Percentiles rank a stretch among this genome's conserved stretches.
These are phyloP conservation scores for Suillus brevipes DNA, from an alignment of 768 basidiomycete species.

Conservation along the genomic window DNA sequence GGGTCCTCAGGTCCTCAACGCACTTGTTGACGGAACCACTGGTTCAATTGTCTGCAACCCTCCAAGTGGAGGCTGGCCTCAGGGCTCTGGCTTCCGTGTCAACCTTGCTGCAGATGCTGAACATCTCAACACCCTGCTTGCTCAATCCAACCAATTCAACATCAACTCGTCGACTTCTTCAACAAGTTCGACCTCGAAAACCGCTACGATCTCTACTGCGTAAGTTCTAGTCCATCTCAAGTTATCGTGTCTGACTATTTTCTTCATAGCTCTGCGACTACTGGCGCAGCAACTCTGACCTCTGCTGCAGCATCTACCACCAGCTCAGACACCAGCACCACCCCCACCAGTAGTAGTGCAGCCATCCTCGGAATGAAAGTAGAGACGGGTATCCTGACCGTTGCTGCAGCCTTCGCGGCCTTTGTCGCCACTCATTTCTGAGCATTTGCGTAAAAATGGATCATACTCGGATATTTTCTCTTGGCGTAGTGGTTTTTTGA, in stretches of 20 bases:
- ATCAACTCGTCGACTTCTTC: slow-evolving; percentile 35
- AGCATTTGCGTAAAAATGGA: slow-evolving; percentile 5
- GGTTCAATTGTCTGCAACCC: slow-evolving; percentile 45
- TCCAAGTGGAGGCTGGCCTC: slow-evolving; percentile 65
- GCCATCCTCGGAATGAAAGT: slow-evolving; percentile 31
- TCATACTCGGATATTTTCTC: background rate
- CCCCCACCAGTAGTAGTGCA: slow-evolving; percentile 31
- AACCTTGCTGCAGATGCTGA: slow-evolving; percentile 61
- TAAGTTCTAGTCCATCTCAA: slow-evolving; percentile 14
- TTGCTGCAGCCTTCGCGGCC: slow-evolving; percentile 37
- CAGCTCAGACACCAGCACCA: slow-evolving; percentile 26
- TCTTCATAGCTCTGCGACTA: slow-evolving; percentile 13
- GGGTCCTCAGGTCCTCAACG: slow-evolving; percentile 49
- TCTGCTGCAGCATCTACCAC: slow-evolving; percentile 34
- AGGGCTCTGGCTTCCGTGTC: slow-evolving; percentile 64
- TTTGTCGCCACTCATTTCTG: slow-evolving; percentile 27
- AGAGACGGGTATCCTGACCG: slow-evolving; percentile 35
- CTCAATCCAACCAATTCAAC: slow-evolving; percentile 69
- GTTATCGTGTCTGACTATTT: background rate
- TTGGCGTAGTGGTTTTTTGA: background rate
- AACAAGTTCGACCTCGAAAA: slow-evolving; percentile 17
- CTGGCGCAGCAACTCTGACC: slow-evolving; percentile 7
- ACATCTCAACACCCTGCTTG: slow-evolving; percentile 54
- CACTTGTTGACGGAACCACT: slow-evolving; percentile 52
- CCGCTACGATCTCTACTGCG: slow-evolving; percentile 18